A percentile compares a stretch with the other conserved stretches of the same genome.
Conservation (phyloP, 805 yeast species). For the Lipomyces lipofer region DNA sequence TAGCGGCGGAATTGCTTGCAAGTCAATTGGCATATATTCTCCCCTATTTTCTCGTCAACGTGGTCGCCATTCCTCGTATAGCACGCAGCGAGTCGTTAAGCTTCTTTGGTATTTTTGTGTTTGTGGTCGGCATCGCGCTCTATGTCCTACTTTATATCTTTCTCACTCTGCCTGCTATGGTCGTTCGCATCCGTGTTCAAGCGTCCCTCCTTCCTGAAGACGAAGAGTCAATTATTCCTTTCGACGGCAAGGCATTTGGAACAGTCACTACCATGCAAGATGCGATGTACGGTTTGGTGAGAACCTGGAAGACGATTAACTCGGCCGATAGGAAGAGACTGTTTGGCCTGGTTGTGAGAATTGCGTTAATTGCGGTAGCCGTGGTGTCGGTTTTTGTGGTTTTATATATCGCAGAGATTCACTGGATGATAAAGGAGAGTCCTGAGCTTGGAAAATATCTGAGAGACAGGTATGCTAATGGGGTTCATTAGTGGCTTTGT, state of each 20-base stretch:
- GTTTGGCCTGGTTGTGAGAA: not conserved
- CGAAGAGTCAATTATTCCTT: slow-evolving; percentile 8
- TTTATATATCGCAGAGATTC: not conserved
- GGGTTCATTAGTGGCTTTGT: no score
- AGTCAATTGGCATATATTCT: not conserved
- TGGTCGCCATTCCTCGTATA: not conserved
- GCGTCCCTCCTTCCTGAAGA: slow-evolving; percentile 13
- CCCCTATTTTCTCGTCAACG: not conserved
- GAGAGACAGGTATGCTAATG: not conserved
- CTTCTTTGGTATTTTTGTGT: not conserved
- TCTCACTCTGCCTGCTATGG: slow-evolving; percentile 5
- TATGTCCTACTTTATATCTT: not conserved
- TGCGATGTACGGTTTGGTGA: not conserved
- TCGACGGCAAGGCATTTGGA: slow-evolving; percentile 1
- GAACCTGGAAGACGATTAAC: slow-evolving; percentile 1
- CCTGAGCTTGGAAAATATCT: slow-evolving; percentile 1
- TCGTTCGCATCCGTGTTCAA: slow-evolving; percentile 6
- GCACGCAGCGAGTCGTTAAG: not conserved
- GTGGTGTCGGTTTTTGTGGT: not conserved
- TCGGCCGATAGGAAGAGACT: slow-evolving; percentile 1
- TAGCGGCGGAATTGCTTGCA: not conserved
- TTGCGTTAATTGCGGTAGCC: not conserved
- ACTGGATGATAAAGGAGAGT: slow-evolving; percentile 4
- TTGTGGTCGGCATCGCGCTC: slow-evolving; percentile 3
- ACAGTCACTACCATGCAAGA: slow-evolving; percentile 5